Conservation (phyloP, 2,329 filamentous ascomycete species). For the Penicillium thymicola region DNA sequence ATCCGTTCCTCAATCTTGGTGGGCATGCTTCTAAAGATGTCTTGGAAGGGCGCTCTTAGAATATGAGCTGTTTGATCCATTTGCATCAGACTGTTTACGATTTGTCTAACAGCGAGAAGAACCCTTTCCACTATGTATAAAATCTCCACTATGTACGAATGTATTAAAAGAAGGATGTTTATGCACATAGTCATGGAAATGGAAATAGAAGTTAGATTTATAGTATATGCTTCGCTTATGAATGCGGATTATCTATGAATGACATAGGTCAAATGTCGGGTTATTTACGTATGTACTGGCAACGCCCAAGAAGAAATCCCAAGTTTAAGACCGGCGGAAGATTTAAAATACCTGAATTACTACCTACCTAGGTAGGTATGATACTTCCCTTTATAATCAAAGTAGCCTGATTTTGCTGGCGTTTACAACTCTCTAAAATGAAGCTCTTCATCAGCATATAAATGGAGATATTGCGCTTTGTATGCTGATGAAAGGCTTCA, state of each 20-base stretch:
- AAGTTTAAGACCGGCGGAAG: too few species aligned
- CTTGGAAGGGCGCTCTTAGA: background rate
- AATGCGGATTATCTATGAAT: background rate
- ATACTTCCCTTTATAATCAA: too few species aligned
- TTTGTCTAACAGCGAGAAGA: background rate
- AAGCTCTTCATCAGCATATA: too few species aligned
- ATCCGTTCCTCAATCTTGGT: conserved; percentile 31
- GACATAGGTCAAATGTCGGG: background rate
- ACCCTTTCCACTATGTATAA: background rate
- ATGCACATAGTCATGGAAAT: background rate
- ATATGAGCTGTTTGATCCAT: background rate
- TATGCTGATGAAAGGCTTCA: too few species aligned
- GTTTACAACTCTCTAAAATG: too few species aligned
- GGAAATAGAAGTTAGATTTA: background rate
- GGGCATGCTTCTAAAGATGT: background rate
- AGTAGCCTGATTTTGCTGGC: too few species aligned
- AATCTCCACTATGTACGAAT: background rate
- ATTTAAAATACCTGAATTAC: too few species aligned
- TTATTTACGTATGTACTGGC: background rate
- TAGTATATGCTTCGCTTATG: background rate
- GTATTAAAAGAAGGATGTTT: background rate
- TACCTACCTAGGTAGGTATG: too few species aligned
- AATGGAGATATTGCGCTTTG: too few species aligned
- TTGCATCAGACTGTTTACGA: background rate
- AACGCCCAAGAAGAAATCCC: too few species aligned